Base-by-base conservation (phyloP, 345 rosid species). In the Salix exigua region DNA sequence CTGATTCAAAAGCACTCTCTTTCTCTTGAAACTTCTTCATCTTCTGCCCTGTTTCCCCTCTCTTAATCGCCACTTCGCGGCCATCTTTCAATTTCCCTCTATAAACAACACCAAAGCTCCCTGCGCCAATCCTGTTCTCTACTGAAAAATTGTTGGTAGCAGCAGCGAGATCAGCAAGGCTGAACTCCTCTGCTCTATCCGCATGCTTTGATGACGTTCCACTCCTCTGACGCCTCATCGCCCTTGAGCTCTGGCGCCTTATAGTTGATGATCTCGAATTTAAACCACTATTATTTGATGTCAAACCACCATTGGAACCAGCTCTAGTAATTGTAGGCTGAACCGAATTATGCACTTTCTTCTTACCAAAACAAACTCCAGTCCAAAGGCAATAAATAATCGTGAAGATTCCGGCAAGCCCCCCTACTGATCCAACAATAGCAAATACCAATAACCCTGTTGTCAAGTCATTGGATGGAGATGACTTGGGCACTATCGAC, bases 51-150 rank as follows among this genome's bases (percentile, higher is more conserved):
- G 91, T 89, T 62, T 96, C 99, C 0, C 97, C 94, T 78, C 98
- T 88, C 80, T 96, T 96, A 55, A 94, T 90, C 6, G 98, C 98
- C 6, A 96, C 99, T 55, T 96, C 95, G 4, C 90, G 88, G 11
- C 97, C 97, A 70, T 92, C 97, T 0, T 8, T 30, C 64, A 96
- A 80, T 77, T 91, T 93, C 0, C 95, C 98, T 65, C 75, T 80
- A 83, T 96, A 96, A 42, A 96, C 98, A 17, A 92, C 80, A 1
- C 99, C 99, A 31, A 88, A 96, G 80, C 99, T 96, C 2, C 99
- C 97, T 0, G 93, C 88, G 6, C 98, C 98, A 64, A 96, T 88
- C 83, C 88, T 96, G 87, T 93, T 93, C 76, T 91, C 94, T 0
- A 72, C 17, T 2, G 99, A 85, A 84, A 96, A 96, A 78, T 82